Evolutionary conservation across 1,284 basidiomycete genomes (phyloP).

Genomic region (Peniophora sp.): DNA sequence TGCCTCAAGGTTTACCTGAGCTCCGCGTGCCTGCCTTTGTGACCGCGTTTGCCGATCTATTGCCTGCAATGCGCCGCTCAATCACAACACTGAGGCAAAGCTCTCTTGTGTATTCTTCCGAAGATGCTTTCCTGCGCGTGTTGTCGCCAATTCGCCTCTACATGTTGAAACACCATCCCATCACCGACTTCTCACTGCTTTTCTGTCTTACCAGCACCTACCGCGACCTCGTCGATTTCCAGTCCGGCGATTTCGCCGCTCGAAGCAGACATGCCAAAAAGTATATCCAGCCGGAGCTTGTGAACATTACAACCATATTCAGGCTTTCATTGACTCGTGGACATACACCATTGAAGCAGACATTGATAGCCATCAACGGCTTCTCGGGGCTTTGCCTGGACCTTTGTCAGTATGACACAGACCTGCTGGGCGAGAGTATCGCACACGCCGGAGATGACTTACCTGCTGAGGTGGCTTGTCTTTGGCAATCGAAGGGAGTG

Average conservation of each 20-base stretch:
- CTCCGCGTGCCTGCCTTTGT: background rate
- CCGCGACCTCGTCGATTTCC: too few relatives aligned
- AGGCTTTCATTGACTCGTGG: background rate
- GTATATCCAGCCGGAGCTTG: conserved; percentile 1
- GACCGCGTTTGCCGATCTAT: background rate
- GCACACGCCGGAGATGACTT: too few relatives aligned
- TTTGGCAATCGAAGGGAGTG: too few relatives aligned
- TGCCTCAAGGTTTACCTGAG: background rate
- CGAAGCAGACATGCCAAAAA: background rate
- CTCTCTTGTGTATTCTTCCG: background rate
- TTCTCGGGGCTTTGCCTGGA: too few relatives aligned
- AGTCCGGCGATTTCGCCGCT: background rate
- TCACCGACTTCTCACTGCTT: background rate
- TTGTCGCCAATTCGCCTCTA: background rate
- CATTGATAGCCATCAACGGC: too few relatives aligned
- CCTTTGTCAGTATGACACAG: too few relatives aligned
- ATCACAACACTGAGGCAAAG: background rate
- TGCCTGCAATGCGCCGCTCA: background rate
- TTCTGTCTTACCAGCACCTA: conserved; percentile 1
- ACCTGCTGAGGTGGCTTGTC: too few relatives aligned
- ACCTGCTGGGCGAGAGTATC: too few relatives aligned
- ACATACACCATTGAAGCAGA: background rate
- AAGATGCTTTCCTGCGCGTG: background rate
- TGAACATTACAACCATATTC: conserved; percentile 1
- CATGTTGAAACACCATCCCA: background rate